These are phyloP conservation scores for Coemansia sp. DNA, from an alignment of 192 early-diverging fungal genomes.

Conservation along the genomic window DNA sequence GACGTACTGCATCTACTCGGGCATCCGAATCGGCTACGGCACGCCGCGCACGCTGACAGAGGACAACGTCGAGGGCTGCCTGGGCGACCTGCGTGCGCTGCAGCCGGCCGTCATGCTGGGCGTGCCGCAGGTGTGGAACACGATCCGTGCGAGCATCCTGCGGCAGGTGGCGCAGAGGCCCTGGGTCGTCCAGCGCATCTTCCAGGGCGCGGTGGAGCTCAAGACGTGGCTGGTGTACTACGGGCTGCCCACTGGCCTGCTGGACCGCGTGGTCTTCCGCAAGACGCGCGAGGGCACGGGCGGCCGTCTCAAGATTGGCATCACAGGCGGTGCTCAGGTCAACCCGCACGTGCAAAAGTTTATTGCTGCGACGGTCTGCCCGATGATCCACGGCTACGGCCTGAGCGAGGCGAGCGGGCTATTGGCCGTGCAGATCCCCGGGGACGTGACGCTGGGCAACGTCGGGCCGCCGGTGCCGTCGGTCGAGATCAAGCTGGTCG, in stretches of 20 bases:
- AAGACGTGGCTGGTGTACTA: slow-evolving; percentile 60
- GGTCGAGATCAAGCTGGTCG: slow-evolving; percentile 77
- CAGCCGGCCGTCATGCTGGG: slow-evolving; percentile 75
- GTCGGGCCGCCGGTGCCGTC: slow-evolving; percentile 75
- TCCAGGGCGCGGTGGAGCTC: slow-evolving; percentile 68
- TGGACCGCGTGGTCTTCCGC: slow-evolving; percentile 79
- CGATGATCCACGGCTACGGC: slow-evolving; percentile 87
- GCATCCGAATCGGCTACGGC: slow-evolving; percentile 65
- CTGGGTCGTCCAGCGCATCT: slow-evolving; percentile 59
- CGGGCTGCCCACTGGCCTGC: slow-evolving; percentile 62
- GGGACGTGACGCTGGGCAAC: slow-evolving; percentile 55
- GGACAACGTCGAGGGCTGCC: slow-evolving; percentile 59
- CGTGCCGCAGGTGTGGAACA: slow-evolving; percentile 83
- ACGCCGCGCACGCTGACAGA: slow-evolving; percentile 70
- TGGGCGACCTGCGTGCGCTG: slow-evolving; percentile 76
- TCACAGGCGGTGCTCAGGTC: slow-evolving; percentile 89
- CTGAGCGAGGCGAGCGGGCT: slow-evolving; percentile 79
- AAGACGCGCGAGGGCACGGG: slow-evolving; percentile 80
- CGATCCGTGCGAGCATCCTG: slow-evolving; percentile 81
- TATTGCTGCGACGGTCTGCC: slow-evolving; percentile 69
- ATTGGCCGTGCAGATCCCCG: slow-evolving; percentile 63
- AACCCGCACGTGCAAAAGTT: slow-evolving; percentile 82
- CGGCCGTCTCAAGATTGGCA: slow-evolving; percentile 73
- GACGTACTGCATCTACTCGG: slow-evolving; percentile 63
- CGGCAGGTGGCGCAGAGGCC: slow-evolving; percentile 58